Base-by-base conservation (phyloP, 106 monocot genomes). In the Phalaenopsis equestris region DNA sequence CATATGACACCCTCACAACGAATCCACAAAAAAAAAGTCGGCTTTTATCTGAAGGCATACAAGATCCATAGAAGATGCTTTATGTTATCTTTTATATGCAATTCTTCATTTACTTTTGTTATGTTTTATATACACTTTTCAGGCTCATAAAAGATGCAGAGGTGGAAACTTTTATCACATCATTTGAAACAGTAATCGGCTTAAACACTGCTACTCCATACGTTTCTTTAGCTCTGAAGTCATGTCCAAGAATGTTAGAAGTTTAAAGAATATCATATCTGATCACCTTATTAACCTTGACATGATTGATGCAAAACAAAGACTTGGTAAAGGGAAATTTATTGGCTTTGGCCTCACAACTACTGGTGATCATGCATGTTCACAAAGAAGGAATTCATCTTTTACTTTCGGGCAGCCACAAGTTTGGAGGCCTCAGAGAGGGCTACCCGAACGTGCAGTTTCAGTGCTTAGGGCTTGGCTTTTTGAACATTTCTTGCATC, bases 401-500 rank as follows among this genome's bases (percentile, higher is more conserved):
- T 43, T 77, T 24, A 68, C 82, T 3, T 49, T 83, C 5, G 83
- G 81, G 19, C 93, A 93, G 67, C 85, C 86, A 15, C 88, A 87
- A 76, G 84, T 87, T 12, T 96, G 96, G 96, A 78, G 96, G 3
- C 93, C 96, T 41, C 96, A 96, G 55, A 87, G 96, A 77, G 96
- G 96, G 21, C 87, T 96, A 12, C 96, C 96, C 37, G 96, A 96
- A 55, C 87, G 90, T 0, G 96, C 96, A 1, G 96, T 96, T 10
- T 75, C 87, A 1, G 96, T 96, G 4, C 93, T 96, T 21, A 91
- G 90, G 55, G 88, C 90, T 43, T 96, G 96, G 96, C 83, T 96
- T 0, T 96, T 96, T n/a, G 91, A 96, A 57, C 96, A 96, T 64
- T 96, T 96, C 57, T 84, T 96, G 80, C 95, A 96, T 74, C 95